phyloP scores from a whole-genome alignment of 169 alveolate species.

The Eimeria mitis region DNA sequence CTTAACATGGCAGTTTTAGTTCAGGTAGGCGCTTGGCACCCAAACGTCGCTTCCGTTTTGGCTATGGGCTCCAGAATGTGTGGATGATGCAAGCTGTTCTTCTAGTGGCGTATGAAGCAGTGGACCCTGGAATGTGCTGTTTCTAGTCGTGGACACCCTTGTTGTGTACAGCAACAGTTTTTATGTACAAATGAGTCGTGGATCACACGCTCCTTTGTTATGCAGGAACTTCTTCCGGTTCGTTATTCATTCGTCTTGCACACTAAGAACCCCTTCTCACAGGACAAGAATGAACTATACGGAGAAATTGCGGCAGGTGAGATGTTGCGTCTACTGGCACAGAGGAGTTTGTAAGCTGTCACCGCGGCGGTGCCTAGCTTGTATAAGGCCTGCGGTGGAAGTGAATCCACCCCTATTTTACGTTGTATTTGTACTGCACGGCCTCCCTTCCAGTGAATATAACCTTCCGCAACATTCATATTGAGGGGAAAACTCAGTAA shows the following conservation, averaged over 20 bases:
- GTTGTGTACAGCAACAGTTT: background rate
- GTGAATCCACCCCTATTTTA: background rate
- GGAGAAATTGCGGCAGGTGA: conserved; percentile 94
- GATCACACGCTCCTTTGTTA: background rate
- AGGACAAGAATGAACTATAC: conserved; percentile 88
- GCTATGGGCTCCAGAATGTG: background rate
- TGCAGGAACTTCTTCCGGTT: conserved; percentile 92
- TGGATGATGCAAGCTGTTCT: background rate
- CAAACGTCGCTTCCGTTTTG: background rate
- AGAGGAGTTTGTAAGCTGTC: background rate
- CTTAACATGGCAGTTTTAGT: conserved; percentile 87
- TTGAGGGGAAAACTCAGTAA: background rate
- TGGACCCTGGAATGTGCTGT: background rate
- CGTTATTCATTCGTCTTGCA: conserved; percentile 96
- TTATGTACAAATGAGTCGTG: background rate
- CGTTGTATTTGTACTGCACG: background rate
- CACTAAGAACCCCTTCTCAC: conserved; percentile 93
- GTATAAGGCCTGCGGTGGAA: background rate
- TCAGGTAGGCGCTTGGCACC: conserved; percentile 59
- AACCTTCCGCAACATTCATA: background rate
- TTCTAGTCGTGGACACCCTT: background rate
- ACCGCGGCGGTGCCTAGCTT: background rate
- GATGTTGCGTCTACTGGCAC: background rate
- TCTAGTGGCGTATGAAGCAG: background rate
- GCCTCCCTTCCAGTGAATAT: background rate